Conservation (phyloP, 371 early-diverging fungal species). For the Smittium mucronatum region DNA sequence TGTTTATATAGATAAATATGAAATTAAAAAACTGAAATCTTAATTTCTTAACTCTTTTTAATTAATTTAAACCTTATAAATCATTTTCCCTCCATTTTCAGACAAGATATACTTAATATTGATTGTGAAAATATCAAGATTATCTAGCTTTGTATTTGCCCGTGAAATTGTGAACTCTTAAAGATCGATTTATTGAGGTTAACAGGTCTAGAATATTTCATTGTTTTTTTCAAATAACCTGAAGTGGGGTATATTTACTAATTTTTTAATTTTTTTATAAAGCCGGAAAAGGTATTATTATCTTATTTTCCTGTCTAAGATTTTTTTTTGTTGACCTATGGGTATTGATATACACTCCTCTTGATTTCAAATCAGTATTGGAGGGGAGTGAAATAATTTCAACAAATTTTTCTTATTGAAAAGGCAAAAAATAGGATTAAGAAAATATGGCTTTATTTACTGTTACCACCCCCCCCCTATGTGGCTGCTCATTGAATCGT, state of each 20-base stretch:
- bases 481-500: background rate
- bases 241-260: background rate
- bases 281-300: background rate
- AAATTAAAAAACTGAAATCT: background rate
- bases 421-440: slow-evolving; percentile 1
- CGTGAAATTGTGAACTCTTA: background rate
- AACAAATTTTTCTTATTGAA: background rate
- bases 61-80: background rate
- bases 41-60: background rate
- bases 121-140: background rate
- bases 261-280: background rate
- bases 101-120: background rate
- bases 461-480: background rate
- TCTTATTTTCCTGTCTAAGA: background rate
- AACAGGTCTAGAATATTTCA: background rate
- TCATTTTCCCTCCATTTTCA: background rate
- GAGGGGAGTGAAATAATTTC: background rate
- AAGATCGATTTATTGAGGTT: no score
- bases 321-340: background rate
- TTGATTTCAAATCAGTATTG: background rate
- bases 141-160: background rate
- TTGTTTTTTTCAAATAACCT: background rate
- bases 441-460: background rate
- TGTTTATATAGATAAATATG: background rate
- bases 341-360: background rate